Conservation (phyloP, 345 rosid species). For the Fremontodendron californicum region DNA sequence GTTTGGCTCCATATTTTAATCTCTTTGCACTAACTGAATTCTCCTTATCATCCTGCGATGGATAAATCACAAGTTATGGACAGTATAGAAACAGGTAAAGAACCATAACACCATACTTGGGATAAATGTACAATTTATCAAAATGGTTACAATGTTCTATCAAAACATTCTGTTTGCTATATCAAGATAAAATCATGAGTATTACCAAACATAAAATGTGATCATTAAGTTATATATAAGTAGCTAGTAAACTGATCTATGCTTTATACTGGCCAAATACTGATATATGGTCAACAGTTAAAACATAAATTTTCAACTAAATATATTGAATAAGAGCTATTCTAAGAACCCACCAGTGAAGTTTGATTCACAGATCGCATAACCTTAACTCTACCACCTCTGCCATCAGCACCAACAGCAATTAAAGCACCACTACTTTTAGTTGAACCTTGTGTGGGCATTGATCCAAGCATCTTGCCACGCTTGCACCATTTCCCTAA, state of each 20-base stretch:
- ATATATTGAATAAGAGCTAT: background rate
- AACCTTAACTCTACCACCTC: conserved; percentile 83
- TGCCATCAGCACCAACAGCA: conserved; percentile 83
- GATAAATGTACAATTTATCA: background rate
- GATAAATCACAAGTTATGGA: background rate
- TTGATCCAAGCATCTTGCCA: conserved; percentile 35
- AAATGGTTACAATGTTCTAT: background rate
- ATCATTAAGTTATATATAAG: background rate
- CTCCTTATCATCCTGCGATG: conserved; percentile 47
- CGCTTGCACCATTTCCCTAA: conserved; percentile 92
- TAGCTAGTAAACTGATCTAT: background rate
- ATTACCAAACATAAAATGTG: background rate
- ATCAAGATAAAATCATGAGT: background rate
- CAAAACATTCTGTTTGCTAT: background rate
- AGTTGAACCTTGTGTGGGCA: conserved; percentile 23
- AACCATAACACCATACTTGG: background rate
- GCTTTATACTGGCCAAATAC: background rate
- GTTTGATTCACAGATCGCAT: conserved; percentile 54
- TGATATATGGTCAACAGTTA: background rate
- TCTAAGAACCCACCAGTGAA: conserved; percentile 41
- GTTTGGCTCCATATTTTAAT: conserved; percentile 46
- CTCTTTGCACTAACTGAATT: conserved; percentile 51
- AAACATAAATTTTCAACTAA: background rate
- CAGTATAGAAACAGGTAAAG: background rate
- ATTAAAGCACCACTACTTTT: conserved; percentile 54